Evolutionary conservation across 2,329 filamentous ascomycete species (phyloP).

Genomic region (Coniochaeta sp.): DNA sequence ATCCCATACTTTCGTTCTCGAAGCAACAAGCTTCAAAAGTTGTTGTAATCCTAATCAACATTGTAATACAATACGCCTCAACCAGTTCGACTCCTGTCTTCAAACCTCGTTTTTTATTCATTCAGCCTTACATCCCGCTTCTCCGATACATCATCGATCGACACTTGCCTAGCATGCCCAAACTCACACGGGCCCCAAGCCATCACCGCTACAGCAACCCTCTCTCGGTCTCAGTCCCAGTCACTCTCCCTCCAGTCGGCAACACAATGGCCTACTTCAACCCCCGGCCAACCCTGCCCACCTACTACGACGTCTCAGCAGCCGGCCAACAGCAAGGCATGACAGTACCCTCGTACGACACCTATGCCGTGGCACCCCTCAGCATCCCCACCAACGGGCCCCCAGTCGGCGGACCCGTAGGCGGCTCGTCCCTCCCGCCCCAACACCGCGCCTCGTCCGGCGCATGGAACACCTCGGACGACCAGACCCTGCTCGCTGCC

Average conservation of each 20-base stretch:
- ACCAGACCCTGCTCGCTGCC: slow-evolving; percentile 64
- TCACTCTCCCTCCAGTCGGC: slow-evolving; percentile 12
- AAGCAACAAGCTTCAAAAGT: slow-evolving; percentile 6
- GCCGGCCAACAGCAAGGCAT: slow-evolving; percentile 17
- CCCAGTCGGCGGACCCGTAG: slow-evolving; percentile 17
- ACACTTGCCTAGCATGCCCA: slow-evolving; percentile 17
- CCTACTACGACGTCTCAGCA: slow-evolving; percentile 23
- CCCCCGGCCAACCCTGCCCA: slow-evolving; percentile 17
- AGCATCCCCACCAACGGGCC: slow-evolving; percentile 17
- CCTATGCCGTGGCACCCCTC: slow-evolving; percentile 25
- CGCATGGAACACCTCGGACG: slow-evolving; percentile 69
- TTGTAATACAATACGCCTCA: slow-evolving; percentile 11
- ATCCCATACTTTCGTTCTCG: slow-evolving; percentile 8
- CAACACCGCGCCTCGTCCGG: slow-evolving; percentile 52
- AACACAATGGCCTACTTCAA: slow-evolving; percentile 26
- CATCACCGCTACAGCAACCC: slow-evolving; percentile 18
- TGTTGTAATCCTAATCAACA: slow-evolving; percentile 7
- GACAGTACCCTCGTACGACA: slow-evolving; percentile 21
- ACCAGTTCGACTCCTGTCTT: slow-evolving; percentile 6
- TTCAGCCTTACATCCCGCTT: slow-evolving; percentile 4
- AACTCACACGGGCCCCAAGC: slow-evolving; percentile 20
- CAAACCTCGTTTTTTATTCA: too few species aligned
- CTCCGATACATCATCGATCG: neutral
- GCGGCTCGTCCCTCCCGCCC: slow-evolving; percentile 21
- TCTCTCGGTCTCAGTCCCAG: slow-evolving; percentile 15